phyloP scores from a whole-genome alignment of 2,329 filamentous ascomycete genomes.

The Pezizomycotina sp. region DNA sequence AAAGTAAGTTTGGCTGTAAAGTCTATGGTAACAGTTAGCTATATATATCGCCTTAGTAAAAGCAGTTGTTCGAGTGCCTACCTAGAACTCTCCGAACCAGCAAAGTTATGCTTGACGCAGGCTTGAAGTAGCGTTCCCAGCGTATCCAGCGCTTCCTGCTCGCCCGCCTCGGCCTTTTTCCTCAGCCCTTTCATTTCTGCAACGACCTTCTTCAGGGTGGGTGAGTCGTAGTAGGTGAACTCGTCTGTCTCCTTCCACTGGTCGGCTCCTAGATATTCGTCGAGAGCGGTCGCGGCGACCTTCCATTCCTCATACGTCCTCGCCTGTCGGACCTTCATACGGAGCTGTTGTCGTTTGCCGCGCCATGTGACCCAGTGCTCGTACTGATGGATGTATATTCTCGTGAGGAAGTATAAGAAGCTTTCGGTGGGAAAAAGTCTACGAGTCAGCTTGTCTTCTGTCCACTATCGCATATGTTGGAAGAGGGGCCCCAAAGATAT shows the following conservation, averaged over 20 bases:
- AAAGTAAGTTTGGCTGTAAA: conserved; percentile 97
- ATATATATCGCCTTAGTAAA: too few species aligned
- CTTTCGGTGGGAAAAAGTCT: conserved; percentile 24
- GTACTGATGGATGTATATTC: conserved; percentile 81
- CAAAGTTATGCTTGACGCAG: conserved; percentile 95
- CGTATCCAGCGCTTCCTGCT: conserved; percentile 49
- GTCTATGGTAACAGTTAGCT: too few species aligned
- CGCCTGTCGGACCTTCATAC: conserved; percentile 53
- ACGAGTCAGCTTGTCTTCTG: not conserved
- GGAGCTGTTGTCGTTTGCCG: conserved; percentile 54
- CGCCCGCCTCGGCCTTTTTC: conserved; percentile 38
- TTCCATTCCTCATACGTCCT: conserved; percentile 74
- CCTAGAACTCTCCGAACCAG: conserved; percentile 82
- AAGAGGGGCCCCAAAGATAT: not conserved
- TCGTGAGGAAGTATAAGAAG: conserved; percentile 58
- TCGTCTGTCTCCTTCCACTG: conserved; percentile 63
- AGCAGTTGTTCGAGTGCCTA: too few species aligned
- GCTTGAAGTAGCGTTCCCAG: conserved; percentile 65
- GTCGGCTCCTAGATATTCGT: conserved; percentile 64
- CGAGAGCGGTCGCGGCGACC: conserved; percentile 57
- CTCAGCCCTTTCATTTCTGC: conserved; percentile 55
- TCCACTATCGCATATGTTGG: not conserved
- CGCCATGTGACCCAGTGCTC: conserved; percentile 86
- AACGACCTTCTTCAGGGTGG: conserved; percentile 61
- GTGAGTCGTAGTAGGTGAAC: conserved; percentile 73